phyloP scores from a whole-genome alignment of 2,329 filamentous ascomycete genomes.

The Exophiala sideris region DNA sequence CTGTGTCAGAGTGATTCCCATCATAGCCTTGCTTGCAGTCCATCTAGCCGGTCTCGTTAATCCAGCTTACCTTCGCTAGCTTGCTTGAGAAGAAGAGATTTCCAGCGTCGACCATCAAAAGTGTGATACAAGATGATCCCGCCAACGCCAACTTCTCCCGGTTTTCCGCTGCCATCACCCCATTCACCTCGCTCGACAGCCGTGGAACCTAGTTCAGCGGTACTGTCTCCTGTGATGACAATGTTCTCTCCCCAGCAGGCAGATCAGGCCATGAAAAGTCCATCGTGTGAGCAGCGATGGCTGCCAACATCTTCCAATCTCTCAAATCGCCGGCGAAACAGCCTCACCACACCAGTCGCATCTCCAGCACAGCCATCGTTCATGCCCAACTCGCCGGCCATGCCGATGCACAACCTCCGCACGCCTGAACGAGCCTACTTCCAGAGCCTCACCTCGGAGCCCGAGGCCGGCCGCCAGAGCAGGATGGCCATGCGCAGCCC shows the following conservation, averaged over 20 bases:
- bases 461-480: slow-evolving; percentile 20
- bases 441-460: not conserved
- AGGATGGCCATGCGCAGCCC: slow-evolving; percentile 18
- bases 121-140: not conserved
- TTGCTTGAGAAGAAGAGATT: not conserved
- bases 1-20: too few relatives aligned
- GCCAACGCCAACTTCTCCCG: not conserved
- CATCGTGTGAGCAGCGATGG: not conserved
- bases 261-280: not conserved
- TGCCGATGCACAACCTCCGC: not conserved
- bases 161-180: not conserved
- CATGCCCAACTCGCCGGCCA: not conserved
- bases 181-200: not conserved
- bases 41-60: too few relatives aligned
- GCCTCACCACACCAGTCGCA: slow-evolving; percentile 12
- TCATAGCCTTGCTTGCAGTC: too few relatives aligned
- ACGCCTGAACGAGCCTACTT: slow-evolving; percentile 10
- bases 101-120: not conserved
- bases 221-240: not conserved
- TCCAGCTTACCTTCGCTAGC: not conserved
- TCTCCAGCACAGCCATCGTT: slow-evolving; percentile 10
- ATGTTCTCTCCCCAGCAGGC: not conserved
- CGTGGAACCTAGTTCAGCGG: not conserved
- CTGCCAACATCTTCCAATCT: slow-evolving; percentile 2
- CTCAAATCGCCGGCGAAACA: slow-evolving; percentile 16